Evolutionary conservation across 2,329 filamentous ascomycete species (phyloP).

Genomic region (Pseudovirgaria hyperparasitica): DNA sequence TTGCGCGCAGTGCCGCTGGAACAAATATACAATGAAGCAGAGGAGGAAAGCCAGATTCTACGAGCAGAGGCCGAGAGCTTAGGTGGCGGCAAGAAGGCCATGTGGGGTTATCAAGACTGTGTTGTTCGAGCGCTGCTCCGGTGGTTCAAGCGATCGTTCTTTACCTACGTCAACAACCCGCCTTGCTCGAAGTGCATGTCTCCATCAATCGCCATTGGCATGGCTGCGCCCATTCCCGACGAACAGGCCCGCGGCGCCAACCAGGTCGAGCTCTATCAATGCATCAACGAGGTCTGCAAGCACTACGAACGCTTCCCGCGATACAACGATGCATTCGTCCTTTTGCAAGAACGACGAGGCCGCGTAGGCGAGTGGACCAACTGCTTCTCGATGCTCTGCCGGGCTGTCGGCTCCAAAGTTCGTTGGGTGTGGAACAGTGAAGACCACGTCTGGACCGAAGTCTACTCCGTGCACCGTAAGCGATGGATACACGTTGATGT

Average conservation of each 20-base stretch:
- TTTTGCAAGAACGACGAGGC: conserved; percentile 75
- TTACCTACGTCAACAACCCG: conserved; percentile 94
- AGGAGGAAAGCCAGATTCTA: conserved; percentile 82
- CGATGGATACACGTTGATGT: conserved; percentile 96
- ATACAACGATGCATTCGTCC: conserved; percentile 88
- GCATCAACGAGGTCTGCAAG: conserved; percentile 62
- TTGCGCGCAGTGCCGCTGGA: conserved; percentile 77
- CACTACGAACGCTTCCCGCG: conserved; percentile 81
- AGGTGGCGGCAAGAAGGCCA: conserved; percentile 63
- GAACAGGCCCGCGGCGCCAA: conserved; percentile 80
- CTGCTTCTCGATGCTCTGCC: conserved; percentile 96
- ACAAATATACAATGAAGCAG: conserved; percentile 82
- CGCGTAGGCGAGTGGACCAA: conserved; percentile 95
- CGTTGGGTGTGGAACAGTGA: conserved; percentile 98
- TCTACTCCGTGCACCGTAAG: conserved; percentile 86
- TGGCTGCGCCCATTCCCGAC: conserved; percentile 74
- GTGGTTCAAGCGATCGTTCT: conserved; percentile 95
- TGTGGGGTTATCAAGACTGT: conserved; percentile 97
- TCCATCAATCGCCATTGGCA: conserved; percentile 70
- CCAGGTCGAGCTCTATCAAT: conserved; percentile 81
- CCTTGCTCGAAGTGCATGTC: conserved; percentile 69
- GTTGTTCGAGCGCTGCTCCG: conserved; percentile 79
- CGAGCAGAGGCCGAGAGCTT: conserved; percentile 81
- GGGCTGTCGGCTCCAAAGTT: conserved; percentile 79
- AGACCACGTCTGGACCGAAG: conserved; percentile 95